Percentiles rank a stretch among this genome's conserved stretches.
Evolutionary conservation across 805 yeast genomes (phyloP).

Genomic region (Nakazawaea wyomingensis): DNA sequence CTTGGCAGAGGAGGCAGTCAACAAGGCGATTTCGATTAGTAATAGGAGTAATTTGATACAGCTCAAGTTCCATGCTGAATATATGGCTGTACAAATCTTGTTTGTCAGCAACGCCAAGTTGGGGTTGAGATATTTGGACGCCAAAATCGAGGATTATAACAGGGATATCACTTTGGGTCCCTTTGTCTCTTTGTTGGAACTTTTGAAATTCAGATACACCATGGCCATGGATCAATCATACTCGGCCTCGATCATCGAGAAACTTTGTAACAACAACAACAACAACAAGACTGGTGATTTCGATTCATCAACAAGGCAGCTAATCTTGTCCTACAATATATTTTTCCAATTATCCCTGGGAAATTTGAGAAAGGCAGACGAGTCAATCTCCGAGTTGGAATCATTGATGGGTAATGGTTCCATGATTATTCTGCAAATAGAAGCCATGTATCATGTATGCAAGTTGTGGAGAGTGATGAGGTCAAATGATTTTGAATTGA

Average conservation of each 20-base stretch:
- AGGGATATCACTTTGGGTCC: slow-evolving; percentile 12
- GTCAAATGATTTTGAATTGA: slow-evolving; percentile 21
- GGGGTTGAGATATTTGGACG: slow-evolving; percentile 27
- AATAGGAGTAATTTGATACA: slow-evolving; percentile 22
- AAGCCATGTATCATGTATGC: slow-evolving; percentile 26
- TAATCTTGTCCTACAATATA: slow-evolving; percentile 25
- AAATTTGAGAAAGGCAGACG: slow-evolving; percentile 19
- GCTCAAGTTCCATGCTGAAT: slow-evolving; percentile 28
- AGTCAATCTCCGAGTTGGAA: slow-evolving; percentile 18
- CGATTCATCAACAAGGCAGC: slow-evolving; percentile 18
- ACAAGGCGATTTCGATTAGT: slow-evolving; percentile 26
- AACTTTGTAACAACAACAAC: slow-evolving; percentile 5
- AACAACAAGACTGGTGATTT: no score
- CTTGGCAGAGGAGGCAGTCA: slow-evolving; percentile 35
- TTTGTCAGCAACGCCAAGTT: slow-evolving; percentile 23
- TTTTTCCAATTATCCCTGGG: slow-evolving; percentile 28
- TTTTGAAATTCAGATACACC: slow-evolving; percentile 27
- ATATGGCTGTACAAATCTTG: slow-evolving; percentile 33
- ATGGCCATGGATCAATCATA: slow-evolving; percentile 24
- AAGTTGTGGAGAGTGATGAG: slow-evolving; percentile 24
- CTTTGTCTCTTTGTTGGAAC: slow-evolving; percentile 25
- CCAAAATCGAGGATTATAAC: slow-evolving; percentile 20
- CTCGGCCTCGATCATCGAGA: slow-evolving; percentile 19
- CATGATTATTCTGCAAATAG: slow-evolving; percentile 31
- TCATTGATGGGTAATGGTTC: neutral